Evolutionary conservation across 1,284 basidiomycete species (phyloP).

Genomic region (Cutaneotrichosporon dermatis): DNA sequence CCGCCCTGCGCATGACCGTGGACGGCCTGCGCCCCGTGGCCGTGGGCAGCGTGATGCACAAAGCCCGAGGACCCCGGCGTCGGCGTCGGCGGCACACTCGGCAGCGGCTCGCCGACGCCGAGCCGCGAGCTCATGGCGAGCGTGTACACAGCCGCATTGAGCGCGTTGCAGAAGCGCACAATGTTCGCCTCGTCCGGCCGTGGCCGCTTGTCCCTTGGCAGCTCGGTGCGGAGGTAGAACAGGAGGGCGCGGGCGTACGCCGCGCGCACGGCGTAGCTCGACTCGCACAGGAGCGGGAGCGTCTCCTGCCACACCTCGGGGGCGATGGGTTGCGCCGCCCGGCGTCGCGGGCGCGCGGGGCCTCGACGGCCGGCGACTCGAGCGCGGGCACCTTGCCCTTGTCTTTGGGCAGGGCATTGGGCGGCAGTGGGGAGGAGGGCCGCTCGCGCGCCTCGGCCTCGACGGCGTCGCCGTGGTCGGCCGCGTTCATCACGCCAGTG

Average conservation of each 20-base stretch:
- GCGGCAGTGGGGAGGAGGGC: slow-evolving; percentile 1
- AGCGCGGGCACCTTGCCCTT: slow-evolving; percentile 39
- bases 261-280: slow-evolving; percentile 65
- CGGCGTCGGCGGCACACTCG: slow-evolving; percentile 10
- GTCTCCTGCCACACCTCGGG: slow-evolving; percentile 87
- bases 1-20: too few relatives aligned
- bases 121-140: slow-evolving; percentile 66
- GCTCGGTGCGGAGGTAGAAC: slow-evolving; percentile 68
- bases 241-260: slow-evolving; percentile 70
- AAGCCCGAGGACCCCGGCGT: not conserved
- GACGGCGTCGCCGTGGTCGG: slow-evolving; percentile 34
- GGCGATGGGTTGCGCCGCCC: slow-evolving; percentile 63
- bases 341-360: slow-evolving; percentile 19
- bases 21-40: too few relatives aligned
- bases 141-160: slow-evolving; percentile 72
- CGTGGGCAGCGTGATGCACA: not conserved
- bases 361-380: slow-evolving; percentile 27
- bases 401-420: slow-evolving; percentile 1
- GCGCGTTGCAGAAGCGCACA: slow-evolving; percentile 65
- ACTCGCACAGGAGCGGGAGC: slow-evolving; percentile 72
- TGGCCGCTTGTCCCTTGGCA: slow-evolving; percentile 51
- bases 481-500: slow-evolving; percentile 36
- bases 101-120: slow-evolving; percentile 30
- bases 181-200: slow-evolving; percentile 26
- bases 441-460: slow-evolving; percentile 17